These are phyloP conservation scores for Lichtheimia hyalospora DNA, from an alignment of 371 early-diverging fungal species.

Conservation along the genomic window DNA sequence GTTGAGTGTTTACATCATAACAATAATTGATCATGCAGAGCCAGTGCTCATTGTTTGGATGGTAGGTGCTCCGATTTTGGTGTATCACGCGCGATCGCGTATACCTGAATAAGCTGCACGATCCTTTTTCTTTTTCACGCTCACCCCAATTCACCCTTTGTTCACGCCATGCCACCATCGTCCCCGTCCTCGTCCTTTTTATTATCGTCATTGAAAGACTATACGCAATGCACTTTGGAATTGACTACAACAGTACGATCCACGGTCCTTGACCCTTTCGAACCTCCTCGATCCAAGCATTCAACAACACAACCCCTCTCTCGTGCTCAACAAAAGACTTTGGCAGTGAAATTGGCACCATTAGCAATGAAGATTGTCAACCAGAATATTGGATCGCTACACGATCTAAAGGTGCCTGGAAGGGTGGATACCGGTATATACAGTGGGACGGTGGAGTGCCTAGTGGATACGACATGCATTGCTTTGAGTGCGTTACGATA, in stretches of 20 bases:
- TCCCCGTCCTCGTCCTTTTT: background rate
- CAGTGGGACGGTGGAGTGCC: conserved; percentile 27
- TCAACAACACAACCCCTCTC: conserved; percentile 20
- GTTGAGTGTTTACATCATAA: too few relatives aligned
- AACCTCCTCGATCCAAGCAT: conserved; percentile 20
- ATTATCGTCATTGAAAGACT: conserved; percentile 14
- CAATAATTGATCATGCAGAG: too few relatives aligned
- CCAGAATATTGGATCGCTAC: conserved; percentile 34
- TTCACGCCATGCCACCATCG: conserved; percentile 3
- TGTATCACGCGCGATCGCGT: too few relatives aligned
- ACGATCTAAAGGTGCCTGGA: conserved; percentile 9
- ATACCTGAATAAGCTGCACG: background rate
- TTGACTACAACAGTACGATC: conserved; percentile 19
- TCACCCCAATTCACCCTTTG: background rate
- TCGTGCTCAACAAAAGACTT: conserved; percentile 22
- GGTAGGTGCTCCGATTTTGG: too few relatives aligned
- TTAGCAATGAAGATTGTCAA: conserved; percentile 41
- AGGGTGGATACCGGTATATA: background rate
- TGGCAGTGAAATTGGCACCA: conserved; percentile 30
- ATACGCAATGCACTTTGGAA: conserved; percentile 27
- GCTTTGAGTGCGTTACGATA: conserved; percentile 33
- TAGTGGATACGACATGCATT: conserved; percentile 37
- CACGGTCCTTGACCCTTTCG: conserved; percentile 38
- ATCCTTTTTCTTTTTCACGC: background rate
- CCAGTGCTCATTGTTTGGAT: too few relatives aligned